These are phyloP conservation scores for Aphanomyces cochlioides DNA, from an alignment of 352 stramenopile species.

Conservation along the genomic window DNA sequence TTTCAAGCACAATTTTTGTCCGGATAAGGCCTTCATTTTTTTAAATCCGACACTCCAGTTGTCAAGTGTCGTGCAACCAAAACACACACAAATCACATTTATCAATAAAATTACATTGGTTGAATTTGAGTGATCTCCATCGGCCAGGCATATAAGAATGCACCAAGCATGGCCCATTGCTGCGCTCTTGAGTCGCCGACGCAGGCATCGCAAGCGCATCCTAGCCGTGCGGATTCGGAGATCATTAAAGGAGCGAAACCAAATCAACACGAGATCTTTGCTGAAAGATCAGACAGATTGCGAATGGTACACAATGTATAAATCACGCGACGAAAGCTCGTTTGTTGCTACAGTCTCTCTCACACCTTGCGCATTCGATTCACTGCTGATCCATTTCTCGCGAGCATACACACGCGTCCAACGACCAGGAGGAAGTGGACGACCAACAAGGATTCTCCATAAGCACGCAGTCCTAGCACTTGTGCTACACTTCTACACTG, in stretches of 20 bases:
- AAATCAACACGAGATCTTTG: background rate
- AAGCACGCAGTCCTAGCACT: background rate
- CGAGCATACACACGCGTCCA: background rate
- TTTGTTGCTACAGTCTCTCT: background rate
- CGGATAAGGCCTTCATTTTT: too few relatives aligned
- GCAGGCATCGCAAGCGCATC: too few relatives aligned
- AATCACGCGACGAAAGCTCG: background rate
- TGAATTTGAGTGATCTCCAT: too few relatives aligned
- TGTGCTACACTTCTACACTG: conserved; percentile 27
- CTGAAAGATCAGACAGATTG: background rate
- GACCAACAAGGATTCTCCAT: background rate
- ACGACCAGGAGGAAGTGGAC: background rate
- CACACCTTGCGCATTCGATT: background rate
- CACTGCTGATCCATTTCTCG: background rate
- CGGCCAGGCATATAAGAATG: too few relatives aligned
- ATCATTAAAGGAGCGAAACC: background rate
- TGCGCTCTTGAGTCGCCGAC: too few relatives aligned
- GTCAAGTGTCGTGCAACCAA: too few relatives aligned
- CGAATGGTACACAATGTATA: background rate
- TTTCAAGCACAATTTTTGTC: too few relatives aligned
- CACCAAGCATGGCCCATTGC: too few relatives aligned
- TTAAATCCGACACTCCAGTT: too few relatives aligned
- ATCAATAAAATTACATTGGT: too few relatives aligned
- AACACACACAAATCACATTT: too few relatives aligned
- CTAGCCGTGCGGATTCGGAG: too few relatives aligned